Evolutionary conservation across 2,329 filamentous ascomycete species (phyloP).

Genomic region (Ophiosphaerella herpotricha): DNA sequence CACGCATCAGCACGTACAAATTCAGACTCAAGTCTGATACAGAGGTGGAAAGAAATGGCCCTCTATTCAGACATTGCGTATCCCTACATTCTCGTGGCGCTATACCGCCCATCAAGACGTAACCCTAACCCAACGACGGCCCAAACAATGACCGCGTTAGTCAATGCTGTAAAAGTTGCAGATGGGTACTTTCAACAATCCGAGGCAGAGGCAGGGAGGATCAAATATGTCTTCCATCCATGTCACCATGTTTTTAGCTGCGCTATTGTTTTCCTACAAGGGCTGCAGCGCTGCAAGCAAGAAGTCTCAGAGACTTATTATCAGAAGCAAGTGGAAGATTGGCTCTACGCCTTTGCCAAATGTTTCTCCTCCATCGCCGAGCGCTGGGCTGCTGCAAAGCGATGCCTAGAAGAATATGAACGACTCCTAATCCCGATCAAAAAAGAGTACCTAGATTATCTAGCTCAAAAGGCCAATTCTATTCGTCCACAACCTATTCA

Average conservation of each 20-base stretch:
- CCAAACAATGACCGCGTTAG: conserved; percentile 35
- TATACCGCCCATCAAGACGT: conserved; percentile 36
- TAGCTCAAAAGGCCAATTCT: conserved; percentile 32
- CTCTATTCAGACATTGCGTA: conserved; percentile 41
- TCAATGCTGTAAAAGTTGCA: conserved; percentile 38
- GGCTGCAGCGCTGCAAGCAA: conserved; percentile 35
- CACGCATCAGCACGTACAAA: conserved; percentile 34
- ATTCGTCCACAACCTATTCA: conserved; percentile 15
- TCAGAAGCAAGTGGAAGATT: conserved; percentile 34
- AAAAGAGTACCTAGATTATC: conserved; percentile 40
- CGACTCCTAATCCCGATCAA: conserved; percentile 35
- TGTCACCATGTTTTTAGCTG: conserved; percentile 43
- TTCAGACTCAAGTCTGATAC: conserved; percentile 26
- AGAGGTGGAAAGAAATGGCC: conserved; percentile 42
- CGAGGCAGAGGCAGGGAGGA: conserved; percentile 39
- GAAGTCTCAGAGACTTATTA: conserved; percentile 34
- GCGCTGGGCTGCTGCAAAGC: conserved; percentile 40
- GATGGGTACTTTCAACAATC: conserved; percentile 40
- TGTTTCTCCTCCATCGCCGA: conserved; percentile 43
- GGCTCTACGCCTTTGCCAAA: conserved; percentile 36
- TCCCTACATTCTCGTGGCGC: conserved; percentile 37
- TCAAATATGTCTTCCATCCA: conserved; percentile 47
- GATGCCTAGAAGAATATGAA: conserved; percentile 43
- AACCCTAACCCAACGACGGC: conserved; percentile 31
- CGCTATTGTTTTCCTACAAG: conserved; percentile 40